phyloP scores from a whole-genome alignment of 495 filamentous ascomycete species.

The Friedmanniomyces simplex region DNA sequence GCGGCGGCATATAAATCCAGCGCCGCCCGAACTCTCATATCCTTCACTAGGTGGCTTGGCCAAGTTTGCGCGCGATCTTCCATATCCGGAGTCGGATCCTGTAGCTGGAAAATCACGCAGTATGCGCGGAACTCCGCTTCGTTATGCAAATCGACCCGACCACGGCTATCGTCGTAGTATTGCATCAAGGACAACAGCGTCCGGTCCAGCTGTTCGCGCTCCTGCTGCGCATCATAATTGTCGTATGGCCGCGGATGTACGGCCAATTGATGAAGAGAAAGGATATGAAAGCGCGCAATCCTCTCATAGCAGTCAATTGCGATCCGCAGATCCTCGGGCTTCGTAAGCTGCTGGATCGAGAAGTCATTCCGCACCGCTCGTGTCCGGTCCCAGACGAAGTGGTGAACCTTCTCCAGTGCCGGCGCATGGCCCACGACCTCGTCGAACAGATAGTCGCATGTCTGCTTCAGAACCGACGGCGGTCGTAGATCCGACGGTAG shows the following conservation, averaged over 20 bases:
- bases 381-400: conserved; percentile 90
- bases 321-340: conserved; percentile 52
- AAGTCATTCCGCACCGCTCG: conserved; percentile 89
- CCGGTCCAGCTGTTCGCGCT: conserved; percentile 84
- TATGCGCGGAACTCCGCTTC: conserved; percentile 89
- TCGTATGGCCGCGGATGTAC: conserved; percentile 46
- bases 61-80: conserved; percentile 66
- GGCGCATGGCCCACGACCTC: conserved; percentile 56
- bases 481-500: conserved; percentile 88
- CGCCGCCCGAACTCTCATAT: conserved; percentile 52
- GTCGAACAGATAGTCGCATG: conserved; percentile 73
- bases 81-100: conserved; percentile 57
- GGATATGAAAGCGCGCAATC: conserved; percentile 84
- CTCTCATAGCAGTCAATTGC: conserved; percentile 76
- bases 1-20: conserved; percentile 59
- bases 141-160: conserved; percentile 48
- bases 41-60: conserved; percentile 46
- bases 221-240: conserved; percentile 78
- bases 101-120: conserved; percentile 72
- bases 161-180: conserved; percentile 68
- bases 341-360: conserved; percentile 71
- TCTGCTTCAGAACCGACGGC: conserved; percentile 55
- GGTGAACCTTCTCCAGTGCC: conserved; percentile 58
- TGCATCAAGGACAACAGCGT: conserved; percentile 80
- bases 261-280: conserved; percentile 75